Percentiles rank a stretch among this genome's conserved stretches.
phyloP scores from a whole-genome alignment of 345 rosid genomes.

The Iberis pinnata region DNA sequence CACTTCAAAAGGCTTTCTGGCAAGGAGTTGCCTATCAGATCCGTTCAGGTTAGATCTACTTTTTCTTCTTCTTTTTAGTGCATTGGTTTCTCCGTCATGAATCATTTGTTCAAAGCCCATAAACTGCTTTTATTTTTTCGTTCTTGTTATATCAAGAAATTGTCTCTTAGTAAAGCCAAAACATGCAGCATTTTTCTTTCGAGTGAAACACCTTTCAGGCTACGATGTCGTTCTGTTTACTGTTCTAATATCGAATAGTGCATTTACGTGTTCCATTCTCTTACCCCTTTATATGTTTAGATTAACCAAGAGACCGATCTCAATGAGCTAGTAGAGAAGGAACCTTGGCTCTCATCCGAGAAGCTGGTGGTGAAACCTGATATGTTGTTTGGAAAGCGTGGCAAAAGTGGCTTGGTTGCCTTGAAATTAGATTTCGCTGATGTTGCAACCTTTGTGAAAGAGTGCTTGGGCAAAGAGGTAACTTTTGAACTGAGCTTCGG shows the following conservation, averaged over 20 bases:
- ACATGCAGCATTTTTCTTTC: no score
- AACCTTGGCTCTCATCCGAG: slow-evolving; percentile 77
- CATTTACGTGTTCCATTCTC: no score
- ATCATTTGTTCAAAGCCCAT: neutral
- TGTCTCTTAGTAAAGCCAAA: no score
- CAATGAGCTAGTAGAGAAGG: slow-evolving; percentile 59
- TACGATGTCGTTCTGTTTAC: no score
- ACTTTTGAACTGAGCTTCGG: no score
- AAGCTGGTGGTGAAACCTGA: slow-evolving; percentile 95
- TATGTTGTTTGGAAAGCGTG: slow-evolving; percentile 94
- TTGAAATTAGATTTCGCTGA: slow-evolving; percentile 67
- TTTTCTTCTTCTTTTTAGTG: neutral
- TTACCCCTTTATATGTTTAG: slow-evolving; percentile 27
- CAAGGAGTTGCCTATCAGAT: slow-evolving; percentile 67
- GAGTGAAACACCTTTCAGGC: no score
- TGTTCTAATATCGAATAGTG: no score
- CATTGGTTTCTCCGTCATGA: slow-evolving; percentile 17
- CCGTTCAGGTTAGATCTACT: slow-evolving; percentile 55
- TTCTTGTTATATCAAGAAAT: no score
- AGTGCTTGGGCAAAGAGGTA: slow-evolving; percentile 82
- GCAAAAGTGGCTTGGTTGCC: slow-evolving; percentile 91
- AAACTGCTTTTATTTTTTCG: no score
- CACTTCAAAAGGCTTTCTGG: slow-evolving; percentile 80
- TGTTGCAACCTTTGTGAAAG: slow-evolving; percentile 66
- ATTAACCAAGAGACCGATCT: slow-evolving; percentile 69